These are phyloP conservation scores for Alternaria consortialis DNA, from an alignment of 2,329 filamentous ascomycete genomes.

Conservation along the genomic window DNA sequence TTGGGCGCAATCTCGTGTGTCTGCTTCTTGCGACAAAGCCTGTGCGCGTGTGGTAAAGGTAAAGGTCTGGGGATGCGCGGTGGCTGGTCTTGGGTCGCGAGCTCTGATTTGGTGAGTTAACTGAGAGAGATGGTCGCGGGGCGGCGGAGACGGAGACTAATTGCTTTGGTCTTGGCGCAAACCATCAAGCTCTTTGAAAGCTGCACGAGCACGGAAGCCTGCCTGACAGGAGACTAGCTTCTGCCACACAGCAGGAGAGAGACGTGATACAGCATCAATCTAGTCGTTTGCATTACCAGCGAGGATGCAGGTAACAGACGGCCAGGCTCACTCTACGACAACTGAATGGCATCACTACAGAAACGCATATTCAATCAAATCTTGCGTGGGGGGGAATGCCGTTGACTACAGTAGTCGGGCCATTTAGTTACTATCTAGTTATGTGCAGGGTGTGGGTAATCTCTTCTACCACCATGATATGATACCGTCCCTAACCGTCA, in stretches of 20 bases:
- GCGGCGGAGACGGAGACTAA: conserved; percentile 19
- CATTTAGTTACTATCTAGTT: conserved; percentile 47
- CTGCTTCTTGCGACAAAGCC: conserved; percentile 18
- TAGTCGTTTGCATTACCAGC: background rate
- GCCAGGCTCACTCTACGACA: background rate
- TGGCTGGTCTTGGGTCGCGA: conserved; percentile 33
- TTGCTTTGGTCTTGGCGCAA: conserved; percentile 25
- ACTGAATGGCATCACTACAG: background rate
- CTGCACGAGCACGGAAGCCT: conserved; percentile 11
- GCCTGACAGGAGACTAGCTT: conserved; percentile 9
- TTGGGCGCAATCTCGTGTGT: conserved; percentile 5
- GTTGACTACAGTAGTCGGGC: conserved; percentile 34
- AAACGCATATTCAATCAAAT: background rate
- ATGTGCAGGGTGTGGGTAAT: conserved; percentile 46
- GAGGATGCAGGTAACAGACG: background rate
- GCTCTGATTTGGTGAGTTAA: conserved; percentile 29
- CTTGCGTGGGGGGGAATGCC: conserved; percentile 25
- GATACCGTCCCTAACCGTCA: conserved; percentile 37
- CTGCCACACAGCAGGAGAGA: background rate
- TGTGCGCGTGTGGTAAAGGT: conserved; percentile 23
- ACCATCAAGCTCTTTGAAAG: conserved; percentile 15
- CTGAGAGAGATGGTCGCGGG: conserved; percentile 22
- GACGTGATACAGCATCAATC: background rate
- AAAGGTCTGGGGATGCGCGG: conserved; percentile 23
- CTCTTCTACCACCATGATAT: conserved; percentile 41